Conservation (phyloP, 352 stramenopile genomes). For the Globisporangium paroecandrum region DNA sequence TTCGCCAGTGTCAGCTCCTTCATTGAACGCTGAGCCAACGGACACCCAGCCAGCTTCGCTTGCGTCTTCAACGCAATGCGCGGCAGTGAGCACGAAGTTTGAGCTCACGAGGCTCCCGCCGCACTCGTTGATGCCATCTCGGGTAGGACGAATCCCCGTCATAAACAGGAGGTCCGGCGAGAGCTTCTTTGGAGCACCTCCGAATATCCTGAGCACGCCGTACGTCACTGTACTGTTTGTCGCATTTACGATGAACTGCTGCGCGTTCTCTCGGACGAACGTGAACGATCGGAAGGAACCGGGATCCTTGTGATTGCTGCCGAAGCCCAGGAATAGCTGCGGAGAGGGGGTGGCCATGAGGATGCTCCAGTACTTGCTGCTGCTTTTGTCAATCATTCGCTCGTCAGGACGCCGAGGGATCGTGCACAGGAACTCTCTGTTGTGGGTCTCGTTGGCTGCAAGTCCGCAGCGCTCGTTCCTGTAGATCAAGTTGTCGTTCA, state of each 20-base stretch:
- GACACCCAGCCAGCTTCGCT: background rate
- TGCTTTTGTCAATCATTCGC: background rate
- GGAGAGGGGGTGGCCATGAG: background rate
- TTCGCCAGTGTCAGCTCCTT: background rate
- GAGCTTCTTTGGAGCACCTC: background rate
- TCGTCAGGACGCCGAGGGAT: background rate
- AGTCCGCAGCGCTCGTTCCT: background rate
- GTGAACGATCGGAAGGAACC: background rate
- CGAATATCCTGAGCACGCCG: background rate
- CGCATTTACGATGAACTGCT: background rate
- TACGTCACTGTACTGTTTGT: background rate
- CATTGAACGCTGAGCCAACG: background rate
- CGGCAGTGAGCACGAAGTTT: slow-evolving; percentile 2
- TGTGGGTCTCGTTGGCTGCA: background rate
- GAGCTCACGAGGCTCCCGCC: slow-evolving; percentile 1
- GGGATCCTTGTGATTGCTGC: background rate
- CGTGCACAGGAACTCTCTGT: background rate
- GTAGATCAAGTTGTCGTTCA: background rate
- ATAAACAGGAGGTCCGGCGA: background rate
- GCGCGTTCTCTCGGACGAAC: background rate
- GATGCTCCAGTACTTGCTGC: background rate
- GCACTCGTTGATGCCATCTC: background rate
- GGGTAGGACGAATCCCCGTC: background rate
- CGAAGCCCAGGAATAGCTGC: background rate
- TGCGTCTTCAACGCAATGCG: background rate